Evolutionary conservation across 768 basidiomycete genomes (phyloP).

Genomic region (Trametes cubensis): DNA sequence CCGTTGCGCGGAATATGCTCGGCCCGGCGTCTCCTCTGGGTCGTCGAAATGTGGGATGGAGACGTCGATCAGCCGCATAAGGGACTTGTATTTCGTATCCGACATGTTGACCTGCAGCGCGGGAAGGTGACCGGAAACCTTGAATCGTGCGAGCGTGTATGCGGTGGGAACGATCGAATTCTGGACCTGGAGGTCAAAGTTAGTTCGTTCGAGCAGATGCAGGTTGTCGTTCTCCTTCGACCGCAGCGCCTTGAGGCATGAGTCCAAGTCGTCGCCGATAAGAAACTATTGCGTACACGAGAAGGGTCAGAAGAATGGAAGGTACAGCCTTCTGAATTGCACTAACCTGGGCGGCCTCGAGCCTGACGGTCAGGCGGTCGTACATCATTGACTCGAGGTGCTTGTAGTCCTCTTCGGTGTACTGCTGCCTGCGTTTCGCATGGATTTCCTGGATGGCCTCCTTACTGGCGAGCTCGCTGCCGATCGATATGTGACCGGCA

Average conservation of each 20-base stretch:
- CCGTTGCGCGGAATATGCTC: slow-evolving; percentile 13
- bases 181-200: slow-evolving; percentile 85
- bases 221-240: slow-evolving; percentile 59
- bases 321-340: not conserved
- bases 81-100: slow-evolving; percentile 85
- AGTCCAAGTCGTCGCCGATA: slow-evolving; percentile 79
- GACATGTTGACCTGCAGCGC: slow-evolving; percentile 88
- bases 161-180: slow-evolving; percentile 90
- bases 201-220: slow-evolving; percentile 91
- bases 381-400: slow-evolving; percentile 93
- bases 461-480: slow-evolving; percentile 88
- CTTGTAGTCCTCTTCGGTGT: slow-evolving; percentile 84
- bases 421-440: slow-evolving; percentile 80
- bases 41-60: slow-evolving; percentile 80
- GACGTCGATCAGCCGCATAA: slow-evolving; percentile 92
- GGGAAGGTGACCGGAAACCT: slow-evolving; percentile 86
- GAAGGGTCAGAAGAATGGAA: slow-evolving; percentile 11
- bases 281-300: slow-evolving; percentile 62
- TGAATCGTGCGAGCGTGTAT: slow-evolving; percentile 83
- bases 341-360: slow-evolving; percentile 87
- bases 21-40: slow-evolving; percentile 22
- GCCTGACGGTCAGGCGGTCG: slow-evolving; percentile 80
- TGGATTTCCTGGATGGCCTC: slow-evolving; percentile 75
- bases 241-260: slow-evolving; percentile 79
- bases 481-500: slow-evolving; percentile 94